A percentile compares a stretch with the other conserved stretches of the same genome.
Evolutionary conservation across 805 yeast genomes (phyloP).

Genomic region (Schwanniomyces occidentalis): DNA sequence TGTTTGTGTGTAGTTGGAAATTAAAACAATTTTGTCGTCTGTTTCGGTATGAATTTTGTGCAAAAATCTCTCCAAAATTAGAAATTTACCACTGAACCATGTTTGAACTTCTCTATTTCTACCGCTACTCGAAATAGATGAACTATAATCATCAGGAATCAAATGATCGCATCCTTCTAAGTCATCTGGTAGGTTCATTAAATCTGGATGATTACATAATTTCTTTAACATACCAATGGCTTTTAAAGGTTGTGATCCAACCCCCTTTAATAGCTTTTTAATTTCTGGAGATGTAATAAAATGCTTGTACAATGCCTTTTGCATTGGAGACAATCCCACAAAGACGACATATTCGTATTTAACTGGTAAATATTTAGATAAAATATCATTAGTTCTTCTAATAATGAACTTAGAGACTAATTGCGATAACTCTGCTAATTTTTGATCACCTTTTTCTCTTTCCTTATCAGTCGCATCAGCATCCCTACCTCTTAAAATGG

Average conservation of each 20-base stretch:
- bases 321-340: constrained; percentile 79
- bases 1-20: constrained; percentile 94
- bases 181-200: constrained; percentile 74
- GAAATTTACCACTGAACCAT: constrained; percentile 83
- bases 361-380: constrained; percentile 91
- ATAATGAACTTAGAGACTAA: constrained; percentile 89
- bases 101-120: constrained; percentile 73
- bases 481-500: constrained; percentile 84
- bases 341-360: constrained; percentile 97
- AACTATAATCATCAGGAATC: constrained; percentile 73
- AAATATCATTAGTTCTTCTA: constrained; percentile 90
- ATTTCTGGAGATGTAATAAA: constrained; percentile 81
- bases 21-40: constrained; percentile 90
- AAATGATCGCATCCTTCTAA: constrained; percentile 65
- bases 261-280: constrained; percentile 61
- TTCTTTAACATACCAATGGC: constrained; percentile 89
- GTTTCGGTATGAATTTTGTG: constrained; percentile 75
- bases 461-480: constrained; percentile 85
- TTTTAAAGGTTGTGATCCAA: constrained; percentile 79
- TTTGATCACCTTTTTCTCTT: constrained; percentile 63
- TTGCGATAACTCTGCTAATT: constrained; percentile 66
- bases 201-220: constrained; percentile 91
- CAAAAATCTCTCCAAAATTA: constrained; percentile 81
- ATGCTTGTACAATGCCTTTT: constrained; percentile 65
- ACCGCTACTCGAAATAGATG: constrained; percentile 46